Evolutionary conservation across 1,284 basidiomycete species (phyloP), one percentile per base, ranked within the genome.

Genomic region (Ustilago shanxiensis): DNA sequence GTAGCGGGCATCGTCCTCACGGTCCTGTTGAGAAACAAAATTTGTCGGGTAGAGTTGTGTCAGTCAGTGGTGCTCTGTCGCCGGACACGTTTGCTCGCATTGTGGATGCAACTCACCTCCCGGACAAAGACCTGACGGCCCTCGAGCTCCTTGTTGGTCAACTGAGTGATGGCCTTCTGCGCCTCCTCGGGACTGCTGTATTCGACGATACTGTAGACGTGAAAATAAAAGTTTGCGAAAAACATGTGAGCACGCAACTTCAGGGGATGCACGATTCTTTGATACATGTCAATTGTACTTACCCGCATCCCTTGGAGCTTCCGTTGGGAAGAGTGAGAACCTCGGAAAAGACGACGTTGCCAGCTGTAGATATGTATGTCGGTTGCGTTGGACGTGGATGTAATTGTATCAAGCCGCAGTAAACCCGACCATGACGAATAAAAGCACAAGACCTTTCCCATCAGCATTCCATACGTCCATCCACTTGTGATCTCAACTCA

Each of bases 321-420:
- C 96, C 96, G 44, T 93, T 95, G 10, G 96, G 96, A 10, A 96
- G 96, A 79, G 95, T 89, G 84, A 99, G 91, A 77, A 99, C 95
- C 90, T 99, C 96, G 89, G 96, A 93, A 90, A 98, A 98, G 87
- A 96, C 92, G 86, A 98, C 95, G 89, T 95, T 78, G n/a, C 83
- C 83, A 62, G 81, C 83, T 84, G 78, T 66, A 50, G 51, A 44
- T 39, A 24, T 26, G 18, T 16, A 55, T 24, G 20, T 49, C 41
- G 33, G 33, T 7, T 16, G 3, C 11, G 52, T 54, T 39, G 33
- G 26, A 39, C 11, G 52, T 54, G 13, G 24, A 29, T 47, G n/a
- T 20, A 41, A 11, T n/a, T 29, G 24, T 26, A 35, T 39, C 20
- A 16, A 59, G 44, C 29, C 60, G 47, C 47, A 24, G 14, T 49